These are phyloP conservation scores for Starmerella bombicola DNA, from an alignment of 805 yeast species.

Conservation along the genomic window DNA sequence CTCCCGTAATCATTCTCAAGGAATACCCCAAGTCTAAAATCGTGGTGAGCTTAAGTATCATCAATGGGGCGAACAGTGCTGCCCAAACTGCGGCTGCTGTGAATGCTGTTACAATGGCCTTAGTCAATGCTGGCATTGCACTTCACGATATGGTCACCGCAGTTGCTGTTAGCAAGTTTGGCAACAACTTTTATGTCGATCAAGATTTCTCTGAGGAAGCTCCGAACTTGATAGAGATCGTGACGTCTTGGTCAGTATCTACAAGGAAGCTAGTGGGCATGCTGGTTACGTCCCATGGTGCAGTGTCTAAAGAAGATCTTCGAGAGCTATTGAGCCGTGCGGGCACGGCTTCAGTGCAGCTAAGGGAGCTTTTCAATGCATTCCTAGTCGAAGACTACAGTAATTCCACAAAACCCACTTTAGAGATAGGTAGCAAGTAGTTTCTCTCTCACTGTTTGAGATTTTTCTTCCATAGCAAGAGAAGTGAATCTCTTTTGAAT, in stretches of 20 bases:
- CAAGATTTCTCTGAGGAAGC: slow-evolving; percentile 10
- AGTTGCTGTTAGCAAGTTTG: slow-evolving; percentile 20
- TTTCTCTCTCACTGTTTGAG: not conserved
- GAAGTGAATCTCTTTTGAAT: slow-evolving; percentile 8
- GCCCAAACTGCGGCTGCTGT: slow-evolving; percentile 39
- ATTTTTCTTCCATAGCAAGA: slow-evolving; percentile 5
- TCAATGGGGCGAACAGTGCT: slow-evolving; percentile 34
- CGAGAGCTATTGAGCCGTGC: slow-evolving; percentile 17
- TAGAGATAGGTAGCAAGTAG: not conserved
- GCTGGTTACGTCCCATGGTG: slow-evolving; percentile 15
- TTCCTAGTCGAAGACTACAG: slow-evolving; percentile 22
- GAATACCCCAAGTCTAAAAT: slow-evolving; percentile 86
- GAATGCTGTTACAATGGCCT: slow-evolving; percentile 57
- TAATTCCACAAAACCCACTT: not conserved
- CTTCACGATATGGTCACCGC: slow-evolving; percentile 59
- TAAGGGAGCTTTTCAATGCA: slow-evolving; percentile 20
- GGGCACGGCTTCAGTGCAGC: slow-evolving; percentile 15
- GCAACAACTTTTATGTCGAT: slow-evolving; percentile 14
- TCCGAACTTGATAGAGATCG: slow-evolving; percentile 15
- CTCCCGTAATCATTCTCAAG: slow-evolving; percentile 44
- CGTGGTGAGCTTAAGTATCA: slow-evolving; percentile 58
- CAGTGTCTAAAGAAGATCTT: slow-evolving; percentile 13
- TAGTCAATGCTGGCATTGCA: slow-evolving; percentile 78
- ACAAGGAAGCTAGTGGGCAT: slow-evolving; percentile 18
- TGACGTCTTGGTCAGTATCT: slow-evolving; percentile 19